These are phyloP conservation scores for carrot (Daucus carota) DNA, from an alignment of 129 eudicot species.

Conservation along the genomic window DNA sequence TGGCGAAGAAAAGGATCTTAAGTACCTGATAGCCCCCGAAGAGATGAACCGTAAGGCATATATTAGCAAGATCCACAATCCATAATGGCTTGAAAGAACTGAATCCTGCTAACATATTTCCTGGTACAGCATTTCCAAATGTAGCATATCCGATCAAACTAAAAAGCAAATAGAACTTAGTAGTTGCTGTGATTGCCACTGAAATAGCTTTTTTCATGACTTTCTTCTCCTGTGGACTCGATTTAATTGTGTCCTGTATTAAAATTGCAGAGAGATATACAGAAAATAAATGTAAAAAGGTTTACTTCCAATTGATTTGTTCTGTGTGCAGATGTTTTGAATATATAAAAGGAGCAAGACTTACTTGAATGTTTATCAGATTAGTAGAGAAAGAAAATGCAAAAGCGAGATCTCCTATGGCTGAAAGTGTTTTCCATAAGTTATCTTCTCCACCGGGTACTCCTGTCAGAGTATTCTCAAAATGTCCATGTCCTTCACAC, in stretches of 20 bases:
- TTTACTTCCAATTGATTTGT: not conserved
- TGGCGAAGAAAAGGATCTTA: not conserved
- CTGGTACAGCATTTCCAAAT: not conserved
- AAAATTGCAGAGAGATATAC: not conserved
- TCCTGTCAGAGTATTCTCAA: not conserved
- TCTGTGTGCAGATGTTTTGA: not conserved
- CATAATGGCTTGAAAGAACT: constrained; percentile 2
- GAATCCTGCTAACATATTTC: not conserved
- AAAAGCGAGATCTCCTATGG: not conserved
- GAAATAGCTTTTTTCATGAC: not conserved
- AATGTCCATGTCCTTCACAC: not conserved
- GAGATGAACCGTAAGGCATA: not conserved
- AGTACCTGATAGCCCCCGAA: not conserved
- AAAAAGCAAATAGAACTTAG: constrained; percentile 1
- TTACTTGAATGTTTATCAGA: constrained; percentile 1
- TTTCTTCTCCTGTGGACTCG: not conserved
- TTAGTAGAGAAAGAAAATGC: not conserved
- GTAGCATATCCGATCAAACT: not conserved
- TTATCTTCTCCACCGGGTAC: not conserved
- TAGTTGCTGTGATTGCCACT: not conserved
- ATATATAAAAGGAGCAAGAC: not conserved
- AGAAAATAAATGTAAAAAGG: not conserved
- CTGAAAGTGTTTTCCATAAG: not conserved
- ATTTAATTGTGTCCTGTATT: not conserved
- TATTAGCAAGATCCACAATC: not conserved